Conservation (phyloP, 176 grass and related monocot genomes). For the Otatea glauca region DNA sequence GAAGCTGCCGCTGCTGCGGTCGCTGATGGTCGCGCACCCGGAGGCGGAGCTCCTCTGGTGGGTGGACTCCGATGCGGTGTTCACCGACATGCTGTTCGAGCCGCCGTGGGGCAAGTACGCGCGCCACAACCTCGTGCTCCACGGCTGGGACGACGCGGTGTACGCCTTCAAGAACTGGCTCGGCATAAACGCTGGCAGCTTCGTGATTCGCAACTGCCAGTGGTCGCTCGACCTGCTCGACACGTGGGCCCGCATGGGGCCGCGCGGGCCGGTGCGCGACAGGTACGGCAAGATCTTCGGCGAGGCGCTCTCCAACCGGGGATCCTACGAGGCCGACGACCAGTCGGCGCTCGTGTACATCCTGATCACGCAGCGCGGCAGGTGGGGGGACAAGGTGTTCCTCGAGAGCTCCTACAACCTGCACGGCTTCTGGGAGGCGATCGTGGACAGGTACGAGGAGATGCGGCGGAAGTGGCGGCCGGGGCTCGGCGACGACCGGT, state of each 20-base stretch:
- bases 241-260: constrained; percentile 78
- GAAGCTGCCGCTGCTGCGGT: constrained; percentile 80
- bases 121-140: constrained; percentile 78
- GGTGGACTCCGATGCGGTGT: constrained; percentile 85
- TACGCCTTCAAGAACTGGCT: constrained; percentile 72
- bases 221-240: constrained; percentile 86
- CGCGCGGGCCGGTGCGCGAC: constrained; percentile 66
- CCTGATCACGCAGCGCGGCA: constrained; percentile 59
- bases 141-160: constrained; percentile 67
- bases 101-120: constrained; percentile 68
- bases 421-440: constrained; percentile 70
- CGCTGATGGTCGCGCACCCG: constrained; percentile 83
- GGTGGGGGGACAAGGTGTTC: constrained; percentile 67
- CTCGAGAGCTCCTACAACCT: constrained; percentile 72
- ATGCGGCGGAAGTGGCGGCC: constrained; percentile 57
- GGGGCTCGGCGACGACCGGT: constrained; percentile 65
- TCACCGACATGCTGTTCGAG: constrained; percentile 97
- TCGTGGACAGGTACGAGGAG: constrained; percentile 83
- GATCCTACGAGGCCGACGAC: constrained; percentile 86
- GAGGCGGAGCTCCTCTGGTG: constrained; percentile 95
- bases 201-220: constrained; percentile 73
- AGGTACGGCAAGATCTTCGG: constrained; percentile 62
- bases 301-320: constrained; percentile 57
- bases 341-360: constrained; percentile 94
- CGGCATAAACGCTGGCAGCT: constrained; percentile 69